These are phyloP conservation scores for Plasmodium fragile DNA, from an alignment of 169 alveolate genomes.

Conservation along the genomic window DNA sequence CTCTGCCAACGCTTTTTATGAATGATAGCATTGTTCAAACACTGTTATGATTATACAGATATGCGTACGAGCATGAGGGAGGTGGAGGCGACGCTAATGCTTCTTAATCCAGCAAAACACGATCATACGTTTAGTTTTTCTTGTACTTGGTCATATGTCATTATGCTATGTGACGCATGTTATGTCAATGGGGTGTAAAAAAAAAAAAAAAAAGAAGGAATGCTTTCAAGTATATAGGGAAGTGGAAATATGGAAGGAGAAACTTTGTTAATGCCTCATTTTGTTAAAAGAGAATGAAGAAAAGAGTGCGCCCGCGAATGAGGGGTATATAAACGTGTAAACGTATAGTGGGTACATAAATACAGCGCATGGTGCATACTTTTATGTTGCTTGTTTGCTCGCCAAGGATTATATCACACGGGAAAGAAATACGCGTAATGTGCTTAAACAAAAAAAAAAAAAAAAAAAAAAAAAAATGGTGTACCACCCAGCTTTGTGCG, in stretches of 20 bases:
- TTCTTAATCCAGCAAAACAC: background rate
- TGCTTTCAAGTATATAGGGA: background rate
- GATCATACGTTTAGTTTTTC: background rate
- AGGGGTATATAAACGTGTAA: background rate
- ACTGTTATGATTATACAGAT: conserved; percentile 21
- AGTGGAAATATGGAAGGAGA: background rate
- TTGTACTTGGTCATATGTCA: background rate
- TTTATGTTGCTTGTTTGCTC: background rate
- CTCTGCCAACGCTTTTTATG: conserved; percentile 30
- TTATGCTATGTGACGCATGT: background rate
- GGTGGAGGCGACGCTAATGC: background rate
- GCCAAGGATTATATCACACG: background rate
- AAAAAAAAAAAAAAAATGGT: background rate
- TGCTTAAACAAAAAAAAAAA: background rate
- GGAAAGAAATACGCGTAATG: background rate
- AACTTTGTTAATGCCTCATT: background rate
- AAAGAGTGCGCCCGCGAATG: background rate
- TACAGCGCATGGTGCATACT: background rate
- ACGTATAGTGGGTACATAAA: background rate
- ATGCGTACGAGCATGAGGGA: background rate
- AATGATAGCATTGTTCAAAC: conserved; percentile 41
- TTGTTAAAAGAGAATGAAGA: background rate
- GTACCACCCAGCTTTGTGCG: background rate
- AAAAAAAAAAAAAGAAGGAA: too few relatives aligned
- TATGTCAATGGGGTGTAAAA: background rate